Percentiles rank a stretch among this genome's conserved stretches.
Evolutionary conservation across 2,329 filamentous ascomycete species (phyloP).

Genomic region (Xylariaceae sp.): DNA sequence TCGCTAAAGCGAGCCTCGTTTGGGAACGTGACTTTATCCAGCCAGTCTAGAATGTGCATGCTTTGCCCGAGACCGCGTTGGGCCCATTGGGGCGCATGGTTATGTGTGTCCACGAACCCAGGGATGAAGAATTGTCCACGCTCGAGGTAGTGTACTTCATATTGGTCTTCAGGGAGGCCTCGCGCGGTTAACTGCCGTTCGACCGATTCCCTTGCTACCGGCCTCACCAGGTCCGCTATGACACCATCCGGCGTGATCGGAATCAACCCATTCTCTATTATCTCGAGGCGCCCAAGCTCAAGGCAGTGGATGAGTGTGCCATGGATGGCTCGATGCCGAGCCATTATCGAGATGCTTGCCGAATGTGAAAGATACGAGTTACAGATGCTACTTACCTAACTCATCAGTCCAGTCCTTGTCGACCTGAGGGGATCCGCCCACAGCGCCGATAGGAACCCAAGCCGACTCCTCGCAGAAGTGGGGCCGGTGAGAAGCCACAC

Average conservation of each 20-base stretch:
- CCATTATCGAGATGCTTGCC: slow-evolving; percentile 12
- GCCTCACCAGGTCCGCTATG: slow-evolving; percentile 25
- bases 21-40: slow-evolving; percentile 58
- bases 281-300: slow-evolving; percentile 30
- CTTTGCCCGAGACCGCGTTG: slow-evolving; percentile 45
- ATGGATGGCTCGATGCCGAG: slow-evolving; percentile 31
- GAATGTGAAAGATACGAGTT: neutral
- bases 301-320: slow-evolving; percentile 40
- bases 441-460: no score
- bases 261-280: slow-evolving; percentile 37
- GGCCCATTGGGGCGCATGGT: slow-evolving; percentile 57
- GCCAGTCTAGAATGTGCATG: slow-evolving; percentile 56
- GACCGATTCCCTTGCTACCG: slow-evolving; percentile 16
- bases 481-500: no score
- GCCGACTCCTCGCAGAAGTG: no score
- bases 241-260: slow-evolving; percentile 25
- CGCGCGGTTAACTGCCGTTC: slow-evolving; percentile 11
- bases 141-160: slow-evolving; percentile 30
- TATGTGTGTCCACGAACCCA: slow-evolving; percentile 61
- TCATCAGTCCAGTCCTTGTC: no score
- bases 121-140: slow-evolving; percentile 51
- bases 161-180: slow-evolving; percentile 14
- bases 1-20: slow-evolving; percentile 57
- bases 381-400: no score
- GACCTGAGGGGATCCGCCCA: no score